Percentiles rank a stretch among this genome's conserved stretches.
Conservation (phyloP, 345 rosid species). For the Xanthoceras sorbifolium region DNA sequence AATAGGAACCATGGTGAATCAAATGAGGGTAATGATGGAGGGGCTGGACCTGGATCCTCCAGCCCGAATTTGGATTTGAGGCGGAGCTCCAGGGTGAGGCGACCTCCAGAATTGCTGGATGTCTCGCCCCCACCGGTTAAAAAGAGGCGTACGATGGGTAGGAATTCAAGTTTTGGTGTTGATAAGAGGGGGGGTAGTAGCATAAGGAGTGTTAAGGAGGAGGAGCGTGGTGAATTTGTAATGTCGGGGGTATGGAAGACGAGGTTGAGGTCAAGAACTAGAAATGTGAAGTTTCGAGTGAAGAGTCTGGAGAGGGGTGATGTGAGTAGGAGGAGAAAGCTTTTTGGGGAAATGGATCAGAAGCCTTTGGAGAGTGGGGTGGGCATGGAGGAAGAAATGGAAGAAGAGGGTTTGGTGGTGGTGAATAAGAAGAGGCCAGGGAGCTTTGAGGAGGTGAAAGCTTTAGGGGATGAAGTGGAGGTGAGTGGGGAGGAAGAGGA, state of each 20-base stretch:
- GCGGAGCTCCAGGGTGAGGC: conserved; percentile 73
- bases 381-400: conserved; percentile 25
- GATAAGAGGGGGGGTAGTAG: conserved; percentile 18
- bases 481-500: conserved; percentile 30
- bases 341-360: conserved; percentile 38
- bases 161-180: conserved; percentile 25
- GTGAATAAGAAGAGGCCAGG: conserved; percentile 28
- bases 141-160: conserved; percentile 49
- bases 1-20: conserved; percentile 66
- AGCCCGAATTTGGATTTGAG: conserved; percentile 54
- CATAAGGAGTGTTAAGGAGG: conserved; percentile 31
- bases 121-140: conserved; percentile 74
- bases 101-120: conserved; percentile 71
- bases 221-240: conserved; percentile 29
- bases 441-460: conserved; percentile 26
- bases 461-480: conserved; percentile 35
- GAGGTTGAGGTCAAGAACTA: conserved; percentile 61
- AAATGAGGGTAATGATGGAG: conserved; percentile 28
- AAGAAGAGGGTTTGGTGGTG: conserved; percentile 21
- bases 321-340: conserved; percentile 53
- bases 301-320: conserved; percentile 18
- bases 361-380: conserved; percentile 21
- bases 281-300: conserved; percentile 24
- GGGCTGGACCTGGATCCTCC: conserved; percentile 17
- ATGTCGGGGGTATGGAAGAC: conserved; percentile 59